A percentile compares a stretch with the other conserved stretches of the same genome.
Evolutionary conservation across 371 early-diverging fungal genomes (phyloP).

Genomic region (Syncephalastrum contaminatum): DNA sequence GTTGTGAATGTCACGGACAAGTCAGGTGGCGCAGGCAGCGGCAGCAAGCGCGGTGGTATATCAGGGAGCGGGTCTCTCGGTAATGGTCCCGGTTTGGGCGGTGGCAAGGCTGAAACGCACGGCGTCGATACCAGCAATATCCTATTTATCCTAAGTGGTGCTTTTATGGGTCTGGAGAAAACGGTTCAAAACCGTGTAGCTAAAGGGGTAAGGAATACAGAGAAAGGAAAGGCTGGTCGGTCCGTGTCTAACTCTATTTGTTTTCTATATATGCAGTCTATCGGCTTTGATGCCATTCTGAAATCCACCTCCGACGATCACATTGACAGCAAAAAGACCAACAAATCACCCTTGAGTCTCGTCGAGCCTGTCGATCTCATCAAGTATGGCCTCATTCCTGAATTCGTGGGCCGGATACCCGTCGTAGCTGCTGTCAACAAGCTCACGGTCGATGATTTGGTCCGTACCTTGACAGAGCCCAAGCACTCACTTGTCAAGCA

Average conservation of each 20-base stretch:
- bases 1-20: slow-evolving; percentile 85
- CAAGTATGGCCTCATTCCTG: slow-evolving; percentile 88
- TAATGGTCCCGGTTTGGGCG: slow-evolving; percentile 27
- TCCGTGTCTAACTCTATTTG: background rate
- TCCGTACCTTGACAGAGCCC: slow-evolving; percentile 82
- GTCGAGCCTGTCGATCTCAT: slow-evolving; percentile 83
- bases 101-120: slow-evolving; percentile 76
- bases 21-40: slow-evolving; percentile 51
- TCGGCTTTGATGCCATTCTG: slow-evolving; percentile 74
- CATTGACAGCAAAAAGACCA: background rate
- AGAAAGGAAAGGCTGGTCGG: background rate
- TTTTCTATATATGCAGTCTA: slow-evolving; percentile 39
- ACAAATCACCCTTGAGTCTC: slow-evolving; percentile 39
- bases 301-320: slow-evolving; percentile 17
- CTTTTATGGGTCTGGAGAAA: slow-evolving; percentile 89
- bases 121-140: slow-evolving; percentile 91
- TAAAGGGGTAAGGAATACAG: slow-evolving; percentile 55
- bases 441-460: slow-evolving; percentile 68
- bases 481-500: slow-evolving; percentile 84
- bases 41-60: slow-evolving; percentile 34
- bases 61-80: slow-evolving; percentile 48
- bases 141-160: slow-evolving; percentile 87
- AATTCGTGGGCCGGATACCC: slow-evolving; percentile 88
- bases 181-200: slow-evolving; percentile 75
- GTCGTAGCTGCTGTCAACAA: slow-evolving; percentile 82